Conservation (phyloP, 2,329 filamentous ascomycete genomes). For the Leptographium wingfieldii region DNA sequence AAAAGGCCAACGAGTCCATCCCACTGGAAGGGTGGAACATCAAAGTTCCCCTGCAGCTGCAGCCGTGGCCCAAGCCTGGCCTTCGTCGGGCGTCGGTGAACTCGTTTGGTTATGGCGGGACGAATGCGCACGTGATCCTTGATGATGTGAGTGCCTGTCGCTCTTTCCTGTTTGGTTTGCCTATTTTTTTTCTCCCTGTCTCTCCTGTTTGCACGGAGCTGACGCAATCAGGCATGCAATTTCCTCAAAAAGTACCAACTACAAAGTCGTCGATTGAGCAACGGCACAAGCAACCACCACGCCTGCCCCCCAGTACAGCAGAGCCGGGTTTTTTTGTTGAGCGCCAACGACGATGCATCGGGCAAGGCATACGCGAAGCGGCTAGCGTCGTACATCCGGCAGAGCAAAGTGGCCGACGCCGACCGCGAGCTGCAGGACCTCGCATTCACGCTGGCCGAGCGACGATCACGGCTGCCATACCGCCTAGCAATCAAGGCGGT, state of each 20-base stretch:
- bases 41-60: not conserved
- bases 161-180: no score
- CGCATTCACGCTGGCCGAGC: no score
- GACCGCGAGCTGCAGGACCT: no score
- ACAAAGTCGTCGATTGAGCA: no score
- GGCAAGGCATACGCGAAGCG: not conserved
- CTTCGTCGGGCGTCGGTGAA: slow-evolving; percentile 24
- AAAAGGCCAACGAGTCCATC: slow-evolving; percentile 2
- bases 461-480: not conserved
- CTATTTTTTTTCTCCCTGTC: no score
- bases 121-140: slow-evolving; percentile 39
- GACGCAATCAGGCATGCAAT: not conserved
- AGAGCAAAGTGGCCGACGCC: not conserved
- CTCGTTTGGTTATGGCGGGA: slow-evolving; percentile 43
- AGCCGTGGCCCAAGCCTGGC: no score
- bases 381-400: not conserved
- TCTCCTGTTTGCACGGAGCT: no score
- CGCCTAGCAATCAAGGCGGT: not conserved
- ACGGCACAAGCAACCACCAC: not conserved
- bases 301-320: not conserved
- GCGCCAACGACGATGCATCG: not conserved
- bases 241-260: not conserved
- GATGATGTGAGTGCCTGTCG: slow-evolving; percentile 16
- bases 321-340: not conserved
- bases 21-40: no score